Base-by-base conservation (phyloP, 2,329 filamentous ascomycete species). In the Trichoderma pleuroti region DNA sequence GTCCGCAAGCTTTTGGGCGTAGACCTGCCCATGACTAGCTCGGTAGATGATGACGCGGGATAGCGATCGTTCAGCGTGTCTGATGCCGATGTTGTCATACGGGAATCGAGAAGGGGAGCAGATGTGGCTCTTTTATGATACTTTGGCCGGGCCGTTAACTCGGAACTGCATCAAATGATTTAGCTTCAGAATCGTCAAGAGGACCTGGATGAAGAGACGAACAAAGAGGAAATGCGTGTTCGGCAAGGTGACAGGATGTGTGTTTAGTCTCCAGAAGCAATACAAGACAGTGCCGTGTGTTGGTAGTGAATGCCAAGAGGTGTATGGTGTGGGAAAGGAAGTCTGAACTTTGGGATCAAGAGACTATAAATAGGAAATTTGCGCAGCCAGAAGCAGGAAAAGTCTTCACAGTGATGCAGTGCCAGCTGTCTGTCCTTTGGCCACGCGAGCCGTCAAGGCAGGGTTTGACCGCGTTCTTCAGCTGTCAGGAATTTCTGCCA, bases 51-150 rank as follows among this genome's bases (percentile, higher is more conserved):
- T 64, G 74, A 73, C 24, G 74, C 73, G 65, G 68, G 71, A 54
- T 71, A 74, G 42, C 70, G 46, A 21, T 70, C 70, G 36, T 69
- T 65, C 21, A 67, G 71, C 9, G 67, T 32, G 28, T 57, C 36
- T 30, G 64, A 32, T 14, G 59, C 59, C 5, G 56, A 12, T 18
- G 39, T 69, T 6, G 71, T 52, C 16, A 74, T 73, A 24, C 69
- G 71, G 24, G 72, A 78, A 10, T 80, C 77, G 66, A 84, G 83
- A 71, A 84, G 80, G 12, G 86, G 85, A 8, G 85, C 86, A 10
- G 86, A 87, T 21, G 82, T 81, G 4, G 85, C 82, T 70, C 85
- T 79, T 74, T 86, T 87, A 75, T 87, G 85, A 42, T 49, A 52
- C 18, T 52, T 49, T 10, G 39, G 56, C 34, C 54, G 36, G 4